Conservation (phyloP, 2,329 filamentous ascomycete genomes). For the Apiospora pterosperma region DNA sequence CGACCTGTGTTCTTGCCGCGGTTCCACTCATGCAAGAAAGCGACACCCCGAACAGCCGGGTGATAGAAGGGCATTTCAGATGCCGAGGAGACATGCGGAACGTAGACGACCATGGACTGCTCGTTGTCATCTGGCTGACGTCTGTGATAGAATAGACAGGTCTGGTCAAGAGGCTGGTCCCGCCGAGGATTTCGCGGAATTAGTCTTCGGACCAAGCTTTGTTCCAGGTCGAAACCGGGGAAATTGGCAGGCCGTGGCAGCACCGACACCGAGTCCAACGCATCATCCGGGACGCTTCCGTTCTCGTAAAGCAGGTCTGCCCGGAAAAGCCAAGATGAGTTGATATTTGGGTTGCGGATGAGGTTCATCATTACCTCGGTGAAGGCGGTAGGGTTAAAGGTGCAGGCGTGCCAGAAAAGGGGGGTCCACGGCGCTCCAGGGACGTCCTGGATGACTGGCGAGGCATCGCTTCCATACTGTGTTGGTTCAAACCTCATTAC, state of each 20-base stretch:
- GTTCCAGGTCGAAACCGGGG: constrained; percentile 43
- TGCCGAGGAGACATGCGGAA: constrained; percentile 64
- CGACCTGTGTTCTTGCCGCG: constrained; percentile 37
- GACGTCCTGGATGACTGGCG: constrained; percentile 32
- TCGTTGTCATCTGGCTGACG: constrained; percentile 22
- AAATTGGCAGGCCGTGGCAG: constrained; percentile 42
- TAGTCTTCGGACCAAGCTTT: constrained; percentile 70
- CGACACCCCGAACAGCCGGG: constrained; percentile 69
- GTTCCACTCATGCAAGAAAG: constrained; percentile 69
- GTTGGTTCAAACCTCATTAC: constrained; percentile 33
- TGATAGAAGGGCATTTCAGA: constrained; percentile 83
- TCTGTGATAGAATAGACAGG: constrained; percentile 66
- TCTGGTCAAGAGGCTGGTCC: constrained; percentile 76
- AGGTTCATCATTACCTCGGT: constrained; percentile 68
- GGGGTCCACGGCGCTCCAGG: constrained; percentile 46
- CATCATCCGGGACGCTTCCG: constrained; percentile 28
- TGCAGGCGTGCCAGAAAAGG: constrained; percentile 53
- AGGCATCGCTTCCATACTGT: constrained; percentile 28
- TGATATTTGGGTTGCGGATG: constrained; percentile 76
- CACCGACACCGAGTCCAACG: constrained; percentile 19
- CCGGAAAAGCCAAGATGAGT: constrained; percentile 73
- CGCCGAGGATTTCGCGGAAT: constrained; percentile 78
- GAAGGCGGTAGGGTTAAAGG: constrained; percentile 63
- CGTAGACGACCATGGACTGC: constrained; percentile 66
- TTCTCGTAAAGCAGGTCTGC: constrained; percentile 68